Percentiles rank a stretch among this genome's conserved stretches.
Conservation (phyloP, 805 yeast species). For the Starmerella kuoi region DNA sequence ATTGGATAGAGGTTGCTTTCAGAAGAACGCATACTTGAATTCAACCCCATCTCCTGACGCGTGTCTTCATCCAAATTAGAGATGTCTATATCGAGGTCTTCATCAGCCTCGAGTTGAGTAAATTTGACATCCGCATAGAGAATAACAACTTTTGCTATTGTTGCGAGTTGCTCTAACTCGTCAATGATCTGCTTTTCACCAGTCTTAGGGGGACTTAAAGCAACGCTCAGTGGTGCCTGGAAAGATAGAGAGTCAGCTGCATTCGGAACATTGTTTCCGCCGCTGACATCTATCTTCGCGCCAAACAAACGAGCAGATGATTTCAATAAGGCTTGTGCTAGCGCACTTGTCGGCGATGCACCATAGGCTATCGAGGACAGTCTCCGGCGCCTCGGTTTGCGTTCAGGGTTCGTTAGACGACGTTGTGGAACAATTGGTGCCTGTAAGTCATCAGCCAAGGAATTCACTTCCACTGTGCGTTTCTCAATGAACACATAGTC, state of each 20-base stretch:
- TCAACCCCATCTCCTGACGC: constrained; percentile 2
- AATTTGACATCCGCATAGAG: constrained; percentile 86
- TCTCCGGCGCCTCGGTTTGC: constrained; percentile 19
- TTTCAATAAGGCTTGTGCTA: constrained; percentile 73
- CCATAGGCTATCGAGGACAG: constrained; percentile 30
- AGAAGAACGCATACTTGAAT: not conserved
- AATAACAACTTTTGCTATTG: constrained; percentile 81
- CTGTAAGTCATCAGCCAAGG: constrained; percentile 85
- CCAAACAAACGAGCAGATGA: constrained; percentile 86
- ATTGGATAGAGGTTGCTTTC: not conserved
- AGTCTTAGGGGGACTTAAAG: constrained; percentile 7
- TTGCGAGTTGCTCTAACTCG: constrained; percentile 60
- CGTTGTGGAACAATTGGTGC: constrained; percentile 19
- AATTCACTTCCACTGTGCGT: constrained; percentile 87
- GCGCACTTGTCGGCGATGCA: constrained; percentile 64
- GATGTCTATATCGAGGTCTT: constrained; percentile 31
- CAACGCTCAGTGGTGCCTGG: constrained; percentile 13
- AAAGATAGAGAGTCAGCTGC: not conserved
- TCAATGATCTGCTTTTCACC: constrained; percentile 25
- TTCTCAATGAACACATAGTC: constrained; percentile 85
- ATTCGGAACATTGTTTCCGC: not conserved
- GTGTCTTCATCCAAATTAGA: constrained; percentile 16
- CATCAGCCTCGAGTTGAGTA: constrained; percentile 48
- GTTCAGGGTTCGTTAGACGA: constrained; percentile 14
- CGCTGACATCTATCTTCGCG: constrained; percentile 20